Evolutionary conservation across 352 stramenopile species (phyloP).

Genomic region (Plasmopara viticola): DNA sequence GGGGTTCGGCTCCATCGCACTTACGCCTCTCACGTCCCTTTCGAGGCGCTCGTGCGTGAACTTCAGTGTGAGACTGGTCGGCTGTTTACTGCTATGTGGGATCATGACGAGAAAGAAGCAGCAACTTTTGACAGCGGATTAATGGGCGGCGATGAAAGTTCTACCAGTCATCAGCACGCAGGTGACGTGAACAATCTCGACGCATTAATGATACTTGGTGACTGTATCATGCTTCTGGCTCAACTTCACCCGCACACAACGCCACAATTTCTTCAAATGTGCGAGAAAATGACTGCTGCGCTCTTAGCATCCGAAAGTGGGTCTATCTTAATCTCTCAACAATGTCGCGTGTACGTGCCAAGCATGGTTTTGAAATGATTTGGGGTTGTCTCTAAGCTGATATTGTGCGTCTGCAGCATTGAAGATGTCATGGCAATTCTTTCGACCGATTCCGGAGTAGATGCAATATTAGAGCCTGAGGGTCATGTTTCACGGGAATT

Average conservation of each 20-base stretch:
- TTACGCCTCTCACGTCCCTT: conserved; percentile 28
- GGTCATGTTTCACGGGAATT: conserved; percentile 17
- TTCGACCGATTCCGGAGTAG: conserved; percentile 4
- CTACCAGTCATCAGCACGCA: conserved; percentile 8
- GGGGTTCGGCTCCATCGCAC: conserved; percentile 34
- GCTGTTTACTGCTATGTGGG: conserved; percentile 16
- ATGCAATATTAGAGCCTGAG: neutral
- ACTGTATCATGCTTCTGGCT: conserved; percentile 33
- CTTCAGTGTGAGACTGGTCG: conserved; percentile 32
- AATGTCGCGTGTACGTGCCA: conserved; percentile 26
- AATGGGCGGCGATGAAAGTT: conserved; percentile 22
- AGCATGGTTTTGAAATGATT: neutral
- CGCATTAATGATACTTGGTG: conserved; percentile 29
- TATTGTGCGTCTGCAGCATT: conserved; percentile 11
- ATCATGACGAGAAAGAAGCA: conserved; percentile 22
- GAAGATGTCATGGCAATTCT: conserved; percentile 20
- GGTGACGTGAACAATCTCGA: conserved; percentile 21
- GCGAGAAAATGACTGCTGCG: conserved; percentile 23
- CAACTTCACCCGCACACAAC: conserved; percentile 22
- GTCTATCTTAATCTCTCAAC: conserved; percentile 16
- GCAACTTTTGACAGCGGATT: conserved; percentile 39
- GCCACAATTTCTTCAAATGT: conserved; percentile 23
- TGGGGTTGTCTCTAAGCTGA: conserved; percentile 1
- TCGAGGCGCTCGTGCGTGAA: conserved; percentile 36
- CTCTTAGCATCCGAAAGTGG: conserved; percentile 13